Conservation (phyloP, 2,329 filamentous ascomycete genomes). For the Calonectria naviculata region DNA sequence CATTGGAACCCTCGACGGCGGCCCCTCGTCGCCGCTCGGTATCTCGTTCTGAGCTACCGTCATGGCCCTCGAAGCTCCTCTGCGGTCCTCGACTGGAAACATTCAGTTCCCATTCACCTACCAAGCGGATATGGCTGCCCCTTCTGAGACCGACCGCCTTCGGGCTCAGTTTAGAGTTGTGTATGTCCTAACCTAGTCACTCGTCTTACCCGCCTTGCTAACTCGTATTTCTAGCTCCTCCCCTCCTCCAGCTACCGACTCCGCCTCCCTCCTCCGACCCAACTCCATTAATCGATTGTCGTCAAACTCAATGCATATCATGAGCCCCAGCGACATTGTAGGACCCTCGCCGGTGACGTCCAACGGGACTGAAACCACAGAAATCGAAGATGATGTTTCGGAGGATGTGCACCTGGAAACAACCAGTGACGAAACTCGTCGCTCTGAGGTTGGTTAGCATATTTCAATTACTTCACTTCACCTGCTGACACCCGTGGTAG, state of each 20-base stretch:
- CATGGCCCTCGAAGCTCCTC: slow-evolving; percentile 61
- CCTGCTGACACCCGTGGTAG: slow-evolving; percentile 41
- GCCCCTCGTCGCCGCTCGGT: slow-evolving; percentile 23
- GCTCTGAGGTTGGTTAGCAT: slow-evolving; percentile 45
- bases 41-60: slow-evolving; percentile 26
- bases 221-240: slow-evolving; percentile 44
- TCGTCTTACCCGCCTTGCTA: slow-evolving; percentile 12
- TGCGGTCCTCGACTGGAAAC: slow-evolving; percentile 70
- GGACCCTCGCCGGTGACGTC: slow-evolving; percentile 89
- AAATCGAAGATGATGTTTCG: slow-evolving; percentile 82
- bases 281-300: slow-evolving; percentile 59
- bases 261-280: slow-evolving; percentile 64
- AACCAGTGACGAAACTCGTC: slow-evolving; percentile 27
- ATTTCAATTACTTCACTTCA: neutral
- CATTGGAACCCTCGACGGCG: slow-evolving; percentile 24
- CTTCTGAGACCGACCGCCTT: slow-evolving; percentile 61
- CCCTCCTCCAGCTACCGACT: slow-evolving; percentile 52
- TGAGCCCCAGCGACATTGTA: slow-evolving; percentile 76
- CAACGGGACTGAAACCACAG: slow-evolving; percentile 84
- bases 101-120: slow-evolving; percentile 53
- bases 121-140: slow-evolving; percentile 64
- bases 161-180: slow-evolving; percentile 62
- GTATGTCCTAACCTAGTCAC: slow-evolving; percentile 51
- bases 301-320: slow-evolving; percentile 63
- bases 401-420: slow-evolving; percentile 64